Evolutionary conservation across 352 stramenopile genomes (phyloP).

Genomic region (Globisporangium iwayamae): DNA sequence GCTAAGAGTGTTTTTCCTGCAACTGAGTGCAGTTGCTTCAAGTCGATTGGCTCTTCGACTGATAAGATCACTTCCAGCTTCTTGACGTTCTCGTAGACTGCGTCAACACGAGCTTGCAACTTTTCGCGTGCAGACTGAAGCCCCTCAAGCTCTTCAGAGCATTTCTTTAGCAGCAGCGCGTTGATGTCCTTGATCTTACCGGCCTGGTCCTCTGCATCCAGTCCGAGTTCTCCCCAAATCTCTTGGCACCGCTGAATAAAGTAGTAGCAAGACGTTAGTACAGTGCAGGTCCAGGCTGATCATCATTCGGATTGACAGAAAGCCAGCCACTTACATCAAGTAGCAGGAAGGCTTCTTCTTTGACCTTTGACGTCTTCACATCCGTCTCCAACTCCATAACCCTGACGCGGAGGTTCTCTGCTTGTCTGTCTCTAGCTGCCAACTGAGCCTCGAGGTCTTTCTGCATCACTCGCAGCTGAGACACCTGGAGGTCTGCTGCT

Average conservation of each 20-base stretch:
- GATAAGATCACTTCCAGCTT: slow-evolving; percentile 42
- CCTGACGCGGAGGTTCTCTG: slow-evolving; percentile 19
- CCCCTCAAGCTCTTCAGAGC: slow-evolving; percentile 54
- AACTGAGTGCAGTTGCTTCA: slow-evolving; percentile 28
- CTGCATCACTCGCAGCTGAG: slow-evolving; percentile 23
- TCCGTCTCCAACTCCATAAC: slow-evolving; percentile 31
- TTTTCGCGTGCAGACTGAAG: slow-evolving; percentile 46
- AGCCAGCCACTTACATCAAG: slow-evolving; percentile 40
- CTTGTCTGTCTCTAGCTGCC: slow-evolving; percentile 23
- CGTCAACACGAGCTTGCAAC: slow-evolving; percentile 41
- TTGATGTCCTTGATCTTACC: slow-evolving; percentile 68
- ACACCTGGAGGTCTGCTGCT: slow-evolving; percentile 18
- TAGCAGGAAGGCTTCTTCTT: slow-evolving; percentile 55
- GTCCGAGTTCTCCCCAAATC: slow-evolving; percentile 58
- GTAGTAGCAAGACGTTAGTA: not conserved
- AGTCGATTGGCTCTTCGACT: slow-evolving; percentile 32
- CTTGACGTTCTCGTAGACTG: slow-evolving; percentile 34
- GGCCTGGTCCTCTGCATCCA: slow-evolving; percentile 45
- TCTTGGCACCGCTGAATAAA: slow-evolving; percentile 54
- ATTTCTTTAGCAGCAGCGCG: slow-evolving; percentile 47
- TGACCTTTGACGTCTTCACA: slow-evolving; percentile 42
- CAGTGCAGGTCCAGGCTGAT: not conserved
- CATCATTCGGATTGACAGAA: not conserved
- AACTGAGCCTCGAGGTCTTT: slow-evolving; percentile 22
- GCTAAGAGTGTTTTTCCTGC: slow-evolving; percentile 46